Evolutionary conservation across 2,329 filamentous ascomycete species (phyloP).

Genomic region (Nigrospora sphaerica): DNA sequence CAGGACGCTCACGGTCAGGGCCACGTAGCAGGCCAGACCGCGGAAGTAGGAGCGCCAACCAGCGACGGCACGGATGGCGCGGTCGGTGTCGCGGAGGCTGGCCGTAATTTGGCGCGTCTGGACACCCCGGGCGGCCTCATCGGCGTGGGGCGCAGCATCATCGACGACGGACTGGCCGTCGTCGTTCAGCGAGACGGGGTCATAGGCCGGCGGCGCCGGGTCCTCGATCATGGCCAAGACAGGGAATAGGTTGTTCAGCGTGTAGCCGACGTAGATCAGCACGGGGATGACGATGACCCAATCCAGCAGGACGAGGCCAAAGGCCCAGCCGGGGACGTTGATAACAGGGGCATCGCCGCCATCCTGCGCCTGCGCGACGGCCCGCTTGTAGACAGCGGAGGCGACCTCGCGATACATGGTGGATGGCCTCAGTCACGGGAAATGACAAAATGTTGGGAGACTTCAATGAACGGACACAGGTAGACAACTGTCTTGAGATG

Average conservation of each 20-base stretch:
- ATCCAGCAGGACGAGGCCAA: constrained; percentile 29
- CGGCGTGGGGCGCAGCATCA: constrained; percentile 24
- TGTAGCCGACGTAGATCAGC: constrained; percentile 39
- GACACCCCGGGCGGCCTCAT: constrained; percentile 25
- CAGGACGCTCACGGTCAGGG: constrained; percentile 25
- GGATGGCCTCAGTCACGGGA: not conserved
- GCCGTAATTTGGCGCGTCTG: constrained; percentile 36
- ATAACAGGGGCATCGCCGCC: constrained; percentile 13
- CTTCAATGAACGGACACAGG: no score
- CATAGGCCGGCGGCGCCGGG: constrained; percentile 47
- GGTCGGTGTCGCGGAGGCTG: constrained; percentile 42
- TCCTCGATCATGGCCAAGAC: constrained; percentile 53
- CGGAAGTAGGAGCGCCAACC: constrained; percentile 64
- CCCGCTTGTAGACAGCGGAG: constrained; percentile 27
- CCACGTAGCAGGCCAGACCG: constrained; percentile 49
- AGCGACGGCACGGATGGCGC: constrained; percentile 51
- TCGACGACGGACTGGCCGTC: constrained; percentile 25
- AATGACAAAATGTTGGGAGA: not conserved
- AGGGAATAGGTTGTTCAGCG: constrained; percentile 41
- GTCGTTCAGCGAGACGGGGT: constrained; percentile 38
- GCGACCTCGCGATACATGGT: constrained; percentile 26
- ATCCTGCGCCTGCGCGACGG: constrained; percentile 11
- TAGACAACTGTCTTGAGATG: no score
- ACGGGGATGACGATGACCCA: constrained; percentile 37
- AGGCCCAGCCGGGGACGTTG: constrained; percentile 32